Percentiles rank a stretch among this genome's conserved stretches.
phyloP scores from a whole-genome alignment of 2,329 filamentous ascomycete species.

The Periconia digitata region DNA sequence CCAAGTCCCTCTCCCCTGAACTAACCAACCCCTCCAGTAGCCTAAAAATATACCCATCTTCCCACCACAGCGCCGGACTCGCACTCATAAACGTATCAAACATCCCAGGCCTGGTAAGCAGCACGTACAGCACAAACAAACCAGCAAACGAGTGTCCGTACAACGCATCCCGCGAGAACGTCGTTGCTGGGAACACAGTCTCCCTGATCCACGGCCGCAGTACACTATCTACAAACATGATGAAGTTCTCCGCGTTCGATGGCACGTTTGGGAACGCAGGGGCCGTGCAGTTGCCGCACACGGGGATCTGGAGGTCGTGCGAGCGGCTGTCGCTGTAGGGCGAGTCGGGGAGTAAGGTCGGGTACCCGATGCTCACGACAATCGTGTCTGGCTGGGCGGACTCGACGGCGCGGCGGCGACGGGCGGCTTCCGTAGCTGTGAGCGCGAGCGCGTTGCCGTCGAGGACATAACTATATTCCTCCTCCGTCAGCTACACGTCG shows the following conservation, averaged over 20 bases:
- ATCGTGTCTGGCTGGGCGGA: slow-evolving; percentile 33
- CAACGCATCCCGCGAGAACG: slow-evolving; percentile 45
- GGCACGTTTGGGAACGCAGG: slow-evolving; percentile 34
- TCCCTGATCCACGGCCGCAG: slow-evolving; percentile 40
- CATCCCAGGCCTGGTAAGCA: slow-evolving; percentile 44
- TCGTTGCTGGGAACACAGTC: slow-evolving; percentile 32
- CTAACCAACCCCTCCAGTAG: slow-evolving; percentile 24
- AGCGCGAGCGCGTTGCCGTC: slow-evolving; percentile 35
- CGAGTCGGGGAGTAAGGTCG: slow-evolving; percentile 29
- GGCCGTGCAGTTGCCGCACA: slow-evolving; percentile 28
- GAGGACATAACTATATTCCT: slow-evolving; percentile 32
- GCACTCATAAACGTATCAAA: slow-evolving; percentile 51
- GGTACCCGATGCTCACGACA: slow-evolving; percentile 35
- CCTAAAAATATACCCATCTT: slow-evolving; percentile 44
- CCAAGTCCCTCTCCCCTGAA: not conserved
- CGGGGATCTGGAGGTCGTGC: slow-evolving; percentile 34
- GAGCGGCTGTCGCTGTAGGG: slow-evolving; percentile 28
- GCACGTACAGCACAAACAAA: slow-evolving; percentile 50
- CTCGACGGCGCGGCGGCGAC: slow-evolving; percentile 33
- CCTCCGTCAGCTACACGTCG: not conserved
- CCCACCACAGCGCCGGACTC: slow-evolving; percentile 54
- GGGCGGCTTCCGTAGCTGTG: slow-evolving; percentile 32
- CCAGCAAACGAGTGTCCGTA: slow-evolving; percentile 56
- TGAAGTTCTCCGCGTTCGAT: slow-evolving; percentile 51
- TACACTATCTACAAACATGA: slow-evolving; percentile 47